Evolutionary conservation across 192 early-diverging fungal genomes (phyloP).

Genomic region (Backusella mclennaniae): DNA sequence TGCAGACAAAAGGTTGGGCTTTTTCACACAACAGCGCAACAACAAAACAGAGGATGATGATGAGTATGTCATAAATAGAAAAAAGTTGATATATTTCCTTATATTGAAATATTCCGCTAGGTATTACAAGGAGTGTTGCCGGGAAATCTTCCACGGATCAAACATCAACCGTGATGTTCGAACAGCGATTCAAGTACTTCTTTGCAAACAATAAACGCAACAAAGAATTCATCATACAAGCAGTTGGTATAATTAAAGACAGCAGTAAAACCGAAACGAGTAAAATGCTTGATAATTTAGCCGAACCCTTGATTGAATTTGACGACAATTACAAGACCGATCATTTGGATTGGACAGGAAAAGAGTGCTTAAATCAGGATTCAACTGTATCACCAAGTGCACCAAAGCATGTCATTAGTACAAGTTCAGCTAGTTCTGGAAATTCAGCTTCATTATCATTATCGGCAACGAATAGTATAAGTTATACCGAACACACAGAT

Average conservation of each 20-base stretch:
- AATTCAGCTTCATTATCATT: neutral
- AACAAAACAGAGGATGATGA: conserved; percentile 28
- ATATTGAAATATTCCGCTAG: conserved; percentile 12
- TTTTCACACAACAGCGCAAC: conserved; percentile 28
- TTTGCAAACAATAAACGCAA: conserved; percentile 49
- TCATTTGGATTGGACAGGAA: neutral
- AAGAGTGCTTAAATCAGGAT: neutral
- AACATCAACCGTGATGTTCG: conserved; percentile 13
- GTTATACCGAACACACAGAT: neutral
- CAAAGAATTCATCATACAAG: conserved; percentile 44
- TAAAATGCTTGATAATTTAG: neutral
- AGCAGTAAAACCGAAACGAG: neutral
- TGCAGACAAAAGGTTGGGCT: conserved; percentile 35
- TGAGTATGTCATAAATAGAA: conserved; percentile 20
- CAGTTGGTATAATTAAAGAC: conserved; percentile 39
- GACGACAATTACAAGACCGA: conserved; percentile 5
- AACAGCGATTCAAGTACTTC: conserved; percentile 39
- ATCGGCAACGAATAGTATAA: neutral
- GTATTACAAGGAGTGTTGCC: conserved; percentile 30
- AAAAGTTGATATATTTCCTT: conserved; percentile 3
- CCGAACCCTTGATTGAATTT: conserved; percentile 5
- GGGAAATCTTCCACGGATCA: conserved; percentile 22
- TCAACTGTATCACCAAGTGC: neutral
- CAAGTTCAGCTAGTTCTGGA: neutral
- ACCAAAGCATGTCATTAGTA: neutral